Evolutionary conservation across 305 asterid species (phyloP).

Genomic region (Fraxinus nigra): DNA sequence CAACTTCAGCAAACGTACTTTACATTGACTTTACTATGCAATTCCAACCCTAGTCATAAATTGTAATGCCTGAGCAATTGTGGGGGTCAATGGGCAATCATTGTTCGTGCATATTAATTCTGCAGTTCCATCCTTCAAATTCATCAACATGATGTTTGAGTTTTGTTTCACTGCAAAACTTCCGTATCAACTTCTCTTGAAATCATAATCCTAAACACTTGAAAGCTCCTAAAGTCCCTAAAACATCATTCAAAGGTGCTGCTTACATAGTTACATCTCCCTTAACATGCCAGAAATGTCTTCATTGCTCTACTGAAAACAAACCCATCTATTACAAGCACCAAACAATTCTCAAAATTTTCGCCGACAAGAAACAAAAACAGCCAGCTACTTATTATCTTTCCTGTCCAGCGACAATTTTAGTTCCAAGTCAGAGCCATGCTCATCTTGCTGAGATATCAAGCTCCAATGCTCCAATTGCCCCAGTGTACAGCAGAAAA

Average conservation of each 20-base stretch:
- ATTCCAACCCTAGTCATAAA: background rate
- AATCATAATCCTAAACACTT: constrained; percentile 1
- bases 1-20: background rate
- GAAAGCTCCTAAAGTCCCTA: background rate
- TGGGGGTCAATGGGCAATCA: background rate
- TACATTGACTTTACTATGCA: background rate
- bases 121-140: background rate
- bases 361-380: background rate
- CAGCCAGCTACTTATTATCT: background rate
- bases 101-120: background rate
- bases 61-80: background rate
- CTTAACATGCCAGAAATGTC: background rate
- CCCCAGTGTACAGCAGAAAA: background rate
- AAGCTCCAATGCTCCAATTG: background rate
- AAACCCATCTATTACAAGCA: background rate
- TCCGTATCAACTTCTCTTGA: background rate
- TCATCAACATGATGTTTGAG: background rate
- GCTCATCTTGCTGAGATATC: background rate
- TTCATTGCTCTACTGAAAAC: background rate
- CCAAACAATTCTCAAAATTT: background rate
- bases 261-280: background rate
- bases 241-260: background rate
- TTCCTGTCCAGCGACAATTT: background rate
- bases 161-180: background rate
- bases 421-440: background rate